Conservation (phyloP, 106 monocot species). For the Ottelia alismoides region DNA sequence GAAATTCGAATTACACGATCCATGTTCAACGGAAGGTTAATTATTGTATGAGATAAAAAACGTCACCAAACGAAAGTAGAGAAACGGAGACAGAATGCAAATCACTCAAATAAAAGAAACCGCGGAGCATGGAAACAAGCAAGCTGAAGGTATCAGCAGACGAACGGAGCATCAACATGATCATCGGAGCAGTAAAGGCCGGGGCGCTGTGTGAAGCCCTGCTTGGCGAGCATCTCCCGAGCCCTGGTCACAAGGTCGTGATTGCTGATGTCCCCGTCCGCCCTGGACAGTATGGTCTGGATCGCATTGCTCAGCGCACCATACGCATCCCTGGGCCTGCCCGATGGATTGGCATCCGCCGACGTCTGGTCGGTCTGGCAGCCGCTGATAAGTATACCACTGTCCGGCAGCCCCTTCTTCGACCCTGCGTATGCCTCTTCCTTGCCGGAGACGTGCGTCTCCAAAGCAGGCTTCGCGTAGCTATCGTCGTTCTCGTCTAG, state of each 20-base stretch:
- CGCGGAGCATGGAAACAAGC: too few species aligned
- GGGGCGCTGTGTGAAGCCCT: conserved; percentile 66
- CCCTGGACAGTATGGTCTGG: conserved; percentile 51
- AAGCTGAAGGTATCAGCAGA: conserved; percentile 49
- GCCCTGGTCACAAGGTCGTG: conserved; percentile 56
- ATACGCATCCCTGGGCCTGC: conserved; percentile 32
- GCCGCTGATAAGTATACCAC: conserved; percentile 80
- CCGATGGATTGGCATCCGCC: conserved; percentile 52
- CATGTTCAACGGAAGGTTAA: too few species aligned
- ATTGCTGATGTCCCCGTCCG: conserved; percentile 40
- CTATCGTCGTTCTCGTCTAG: conserved; percentile 56
- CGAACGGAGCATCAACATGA: conserved; percentile 44
- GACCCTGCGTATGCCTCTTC: conserved; percentile 67
- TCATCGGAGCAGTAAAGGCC: conserved; percentile 88
- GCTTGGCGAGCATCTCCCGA: conserved; percentile 37
- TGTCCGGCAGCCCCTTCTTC: conserved; percentile 36
- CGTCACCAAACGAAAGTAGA: too few species aligned
- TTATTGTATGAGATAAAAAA: too few species aligned
- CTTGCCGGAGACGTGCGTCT: conserved; percentile 31
- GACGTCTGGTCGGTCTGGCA: conserved; percentile 94
- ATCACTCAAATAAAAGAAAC: too few species aligned
- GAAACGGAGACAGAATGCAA: too few species aligned
- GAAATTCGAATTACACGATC: too few species aligned
- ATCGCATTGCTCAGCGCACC: conserved; percentile 94
- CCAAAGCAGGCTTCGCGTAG: conserved; percentile 45